A percentile compares a stretch with the other conserved stretches of the same genome.
These are phyloP conservation scores for Carex kokanica DNA, from an alignment of 176 grass and related monocot species.

Conservation along the genomic window DNA sequence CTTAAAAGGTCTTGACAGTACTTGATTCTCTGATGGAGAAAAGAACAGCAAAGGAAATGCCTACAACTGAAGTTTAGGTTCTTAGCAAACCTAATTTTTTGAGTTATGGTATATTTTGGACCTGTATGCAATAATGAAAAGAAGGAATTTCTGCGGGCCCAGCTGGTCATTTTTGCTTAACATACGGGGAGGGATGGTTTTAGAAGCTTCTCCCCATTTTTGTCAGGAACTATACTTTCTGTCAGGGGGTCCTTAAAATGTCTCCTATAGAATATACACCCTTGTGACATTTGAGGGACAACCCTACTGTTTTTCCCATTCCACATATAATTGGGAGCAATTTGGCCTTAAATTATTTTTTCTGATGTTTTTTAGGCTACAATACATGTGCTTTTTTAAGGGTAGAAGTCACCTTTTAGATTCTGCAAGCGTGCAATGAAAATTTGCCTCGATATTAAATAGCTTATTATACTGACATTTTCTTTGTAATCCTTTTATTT, in stretches of 20 bases:
- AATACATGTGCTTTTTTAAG: not conserved
- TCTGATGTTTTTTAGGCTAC: not conserved
- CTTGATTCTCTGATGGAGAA: not conserved
- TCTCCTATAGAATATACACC: not conserved
- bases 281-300: not conserved
- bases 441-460: not conserved
- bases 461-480: not conserved
- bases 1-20: not conserved
- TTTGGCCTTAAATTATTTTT: not conserved
- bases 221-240: not conserved
- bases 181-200: not conserved
- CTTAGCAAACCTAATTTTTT: not conserved
- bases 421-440: not conserved
- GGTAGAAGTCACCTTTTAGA: not conserved
- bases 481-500: constrained; percentile 15
- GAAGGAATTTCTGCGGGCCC: not conserved
- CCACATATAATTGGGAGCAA: not conserved
- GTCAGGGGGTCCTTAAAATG: not conserved
- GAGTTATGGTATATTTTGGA: not conserved
- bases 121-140: not conserved
- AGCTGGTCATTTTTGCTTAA: not conserved
- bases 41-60: not conserved
- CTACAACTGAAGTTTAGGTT: not conserved
- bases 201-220: not conserved
- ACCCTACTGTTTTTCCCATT: not conserved